A percentile compares a stretch with the other conserved stretches of the same genome.
Evolutionary conservation across 1,139 yeast species (phyloP).

Genomic region (Geotrichum europaeum): DNA sequence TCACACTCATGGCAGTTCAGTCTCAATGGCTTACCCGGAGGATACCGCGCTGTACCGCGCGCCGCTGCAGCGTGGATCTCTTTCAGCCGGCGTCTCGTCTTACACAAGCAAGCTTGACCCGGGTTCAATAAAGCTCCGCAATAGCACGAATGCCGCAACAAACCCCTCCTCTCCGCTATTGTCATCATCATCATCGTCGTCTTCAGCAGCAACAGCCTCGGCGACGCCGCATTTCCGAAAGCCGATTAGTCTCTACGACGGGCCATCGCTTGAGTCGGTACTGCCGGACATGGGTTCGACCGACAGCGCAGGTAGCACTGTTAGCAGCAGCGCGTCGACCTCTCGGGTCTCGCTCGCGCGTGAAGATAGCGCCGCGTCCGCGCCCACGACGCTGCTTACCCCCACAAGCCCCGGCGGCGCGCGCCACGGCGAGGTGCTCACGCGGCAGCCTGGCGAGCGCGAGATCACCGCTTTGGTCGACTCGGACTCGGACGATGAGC

Average conservation of each 20-base stretch:
- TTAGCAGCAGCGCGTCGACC: background rate
- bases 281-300: background rate
- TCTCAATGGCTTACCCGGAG: background rate
- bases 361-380: background rate
- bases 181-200: background rate
- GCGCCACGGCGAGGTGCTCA: slow-evolving; percentile 8
- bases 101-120: slow-evolving; percentile 1
- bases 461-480: background rate
- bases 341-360: background rate
- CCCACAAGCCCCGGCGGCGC: slow-evolving; percentile 6
- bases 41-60: slow-evolving; percentile 2
- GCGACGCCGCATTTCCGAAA: background rate
- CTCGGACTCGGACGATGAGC: slow-evolving; percentile 14
- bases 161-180: background rate
- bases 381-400: background rate
- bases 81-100: background rate
- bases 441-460: background rate
- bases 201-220: background rate
- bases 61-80: background rate
- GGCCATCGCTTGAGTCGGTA: background rate
- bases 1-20: background rate
- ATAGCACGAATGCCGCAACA: background rate
- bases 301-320: background rate
- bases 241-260: background rate
- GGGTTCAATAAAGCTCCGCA: slow-evolving; percentile 3